phyloP scores from a whole-genome alignment of 495 filamentous ascomycete species.

The Xylaria nigripes region DNA sequence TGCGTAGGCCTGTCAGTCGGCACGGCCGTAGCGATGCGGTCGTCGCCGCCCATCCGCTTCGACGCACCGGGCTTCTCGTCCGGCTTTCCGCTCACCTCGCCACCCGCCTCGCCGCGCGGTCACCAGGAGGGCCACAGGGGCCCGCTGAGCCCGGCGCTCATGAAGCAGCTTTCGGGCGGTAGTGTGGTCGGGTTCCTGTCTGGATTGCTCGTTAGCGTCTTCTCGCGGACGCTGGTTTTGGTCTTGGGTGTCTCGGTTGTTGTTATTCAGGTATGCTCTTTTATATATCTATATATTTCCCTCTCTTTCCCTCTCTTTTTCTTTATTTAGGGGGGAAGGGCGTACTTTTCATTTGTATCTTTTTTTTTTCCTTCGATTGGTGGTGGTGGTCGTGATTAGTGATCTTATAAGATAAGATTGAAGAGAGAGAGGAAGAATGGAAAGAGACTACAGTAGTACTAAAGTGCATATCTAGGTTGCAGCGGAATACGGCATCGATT shows the following conservation, averaged over 20 bases:
- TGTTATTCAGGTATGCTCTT: conserved; percentile 53
- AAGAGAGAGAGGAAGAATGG: not conserved
- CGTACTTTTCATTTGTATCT: no score
- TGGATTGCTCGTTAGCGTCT: conserved; percentile 63
- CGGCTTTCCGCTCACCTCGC: conserved; percentile 5
- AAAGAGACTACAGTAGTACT: not conserved
- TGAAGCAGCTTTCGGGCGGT: conserved; percentile 63
- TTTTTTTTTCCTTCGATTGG: no score
- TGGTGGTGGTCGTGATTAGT: no score
- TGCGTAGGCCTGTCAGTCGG: conserved; percentile 20
- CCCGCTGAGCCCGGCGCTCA: conserved; percentile 39
- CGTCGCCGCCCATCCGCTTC: conserved; percentile 11
- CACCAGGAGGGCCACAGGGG: conserved; percentile 21
- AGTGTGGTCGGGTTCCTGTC: conserved; percentile 60
- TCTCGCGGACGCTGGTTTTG: conserved; percentile 66
- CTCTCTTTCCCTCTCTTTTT: not conserved
- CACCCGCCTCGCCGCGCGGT: conserved; percentile 1
- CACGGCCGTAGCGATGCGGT: conserved; percentile 17
- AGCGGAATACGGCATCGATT: conserved; percentile 63
- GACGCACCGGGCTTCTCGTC: not conserved
- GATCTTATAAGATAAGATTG: no score
- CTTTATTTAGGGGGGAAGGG: no score
- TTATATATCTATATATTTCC: not conserved
- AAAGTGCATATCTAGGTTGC: conserved; percentile 44
- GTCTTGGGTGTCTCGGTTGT: conserved; percentile 65